These are phyloP conservation scores for Picochlorum costavermella DNA, from an alignment of 139 green algal genomes.

Conservation along the genomic window DNA sequence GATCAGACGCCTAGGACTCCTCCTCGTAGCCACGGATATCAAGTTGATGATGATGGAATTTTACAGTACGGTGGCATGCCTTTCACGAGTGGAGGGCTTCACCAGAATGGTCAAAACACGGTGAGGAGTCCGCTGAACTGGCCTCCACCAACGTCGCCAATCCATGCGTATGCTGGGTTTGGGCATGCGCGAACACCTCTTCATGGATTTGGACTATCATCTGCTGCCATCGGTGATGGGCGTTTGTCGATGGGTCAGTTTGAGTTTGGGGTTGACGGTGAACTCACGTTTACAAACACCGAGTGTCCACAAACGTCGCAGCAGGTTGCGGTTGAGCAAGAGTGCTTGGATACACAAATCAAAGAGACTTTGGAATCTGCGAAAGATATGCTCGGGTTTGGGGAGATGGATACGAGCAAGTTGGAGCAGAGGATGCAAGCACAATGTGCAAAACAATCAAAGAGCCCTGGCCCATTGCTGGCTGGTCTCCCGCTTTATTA, in stretches of 20 bases:
- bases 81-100: neutral
- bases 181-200: neutral
- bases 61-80: too few relatives aligned
- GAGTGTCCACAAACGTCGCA: neutral
- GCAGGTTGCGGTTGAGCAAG: too few relatives aligned
- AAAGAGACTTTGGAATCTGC: neutral
- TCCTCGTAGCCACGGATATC: too few relatives aligned
- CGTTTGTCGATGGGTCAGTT: too few relatives aligned
- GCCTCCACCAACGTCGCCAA: neutral
- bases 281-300: neutral
- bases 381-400: neutral
- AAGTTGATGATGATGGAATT: too few relatives aligned
- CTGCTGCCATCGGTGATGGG: too few relatives aligned
- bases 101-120: conserved; percentile 1
- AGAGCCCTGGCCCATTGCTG: neutral
- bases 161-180: neutral
- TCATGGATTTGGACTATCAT: neutral
- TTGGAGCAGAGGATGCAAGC: neutral
- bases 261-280: too few relatives aligned
- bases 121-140: conserved; percentile 3
- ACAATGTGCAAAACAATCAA: neutral
- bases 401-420: neutral
- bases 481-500: neutral
- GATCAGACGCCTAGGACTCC: neutral
- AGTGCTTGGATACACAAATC: neutral